These are phyloP conservation scores for Penicillium sp. DNA, from an alignment of 2,329 filamentous ascomycete species.

Conservation along the genomic window DNA sequence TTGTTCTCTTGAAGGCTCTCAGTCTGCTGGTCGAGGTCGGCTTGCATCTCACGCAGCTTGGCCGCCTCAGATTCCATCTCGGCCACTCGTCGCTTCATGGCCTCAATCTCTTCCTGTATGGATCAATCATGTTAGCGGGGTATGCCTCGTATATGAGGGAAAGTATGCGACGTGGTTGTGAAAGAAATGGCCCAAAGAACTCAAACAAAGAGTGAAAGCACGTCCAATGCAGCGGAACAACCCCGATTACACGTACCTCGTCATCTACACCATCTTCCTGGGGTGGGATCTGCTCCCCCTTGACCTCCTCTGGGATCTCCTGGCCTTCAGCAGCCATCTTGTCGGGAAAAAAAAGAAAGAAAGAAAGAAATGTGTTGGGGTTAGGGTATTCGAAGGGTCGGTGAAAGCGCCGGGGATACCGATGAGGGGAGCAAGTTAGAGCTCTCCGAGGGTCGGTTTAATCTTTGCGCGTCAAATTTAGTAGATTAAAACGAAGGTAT, in stretches of 20 bases:
- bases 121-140: slow-evolving; percentile 9
- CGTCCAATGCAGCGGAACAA: background rate
- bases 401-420: slow-evolving; percentile 8
- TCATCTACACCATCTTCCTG: slow-evolving; percentile 46
- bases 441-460: slow-evolving; percentile 8
- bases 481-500: background rate
- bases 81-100: slow-evolving; percentile 81
- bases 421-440: slow-evolving; percentile 13
- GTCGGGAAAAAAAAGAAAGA: slow-evolving; percentile 1
- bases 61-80: slow-evolving; percentile 90
- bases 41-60: slow-evolving; percentile 84
- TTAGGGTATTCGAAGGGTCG: slow-evolving; percentile 1
- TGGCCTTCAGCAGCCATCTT: slow-evolving; percentile 38
- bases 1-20: slow-evolving; percentile 86
- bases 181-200: background rate
- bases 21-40: slow-evolving; percentile 77
- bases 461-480: background rate
- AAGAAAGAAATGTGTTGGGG: background rate
- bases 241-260: slow-evolving; percentile 37
- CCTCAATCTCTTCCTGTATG: slow-evolving; percentile 70
- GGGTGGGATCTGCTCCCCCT: slow-evolving; percentile 38
- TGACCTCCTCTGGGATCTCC: slow-evolving; percentile 35
- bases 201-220: slow-evolving; percentile 4
- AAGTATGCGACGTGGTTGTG: background rate
- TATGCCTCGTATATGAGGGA: background rate